Base-by-base conservation (phyloP, 1,139 yeast species). In the Blastobotrys raffinosifermentans region DNA sequence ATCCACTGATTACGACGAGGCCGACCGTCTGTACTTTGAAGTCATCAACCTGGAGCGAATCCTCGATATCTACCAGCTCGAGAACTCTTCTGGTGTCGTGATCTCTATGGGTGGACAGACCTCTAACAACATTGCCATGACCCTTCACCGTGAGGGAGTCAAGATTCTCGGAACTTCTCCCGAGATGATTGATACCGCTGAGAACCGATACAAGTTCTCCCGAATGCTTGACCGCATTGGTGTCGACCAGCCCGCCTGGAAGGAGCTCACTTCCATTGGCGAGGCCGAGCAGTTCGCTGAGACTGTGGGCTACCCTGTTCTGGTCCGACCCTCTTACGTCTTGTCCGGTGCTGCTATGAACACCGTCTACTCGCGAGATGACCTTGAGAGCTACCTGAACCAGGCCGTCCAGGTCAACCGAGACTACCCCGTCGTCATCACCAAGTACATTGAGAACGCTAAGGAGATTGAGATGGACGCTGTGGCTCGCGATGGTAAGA, bases 91-190 rank as follows among this genome's bases (percentile, higher is more conserved):
- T 14, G 98, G 98, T 70, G 96, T 91, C 46, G 80, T 91, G 49
- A 86, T 91, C 50, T 83, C 97, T 46, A 87, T 91, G 94, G 98
- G 98, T 73, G 98, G 98, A 61, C 98, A 93, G 70, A 85, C 96
- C 31, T 86, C 97, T 6, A 87, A 91, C 69, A 91, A 91, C 64
- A 91, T 91, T 69, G 98, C 98, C 22, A 73, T 91, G 61, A 80
- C 89, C 46, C 73, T 91, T 57, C 91, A 89, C 67, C 82, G 96
- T 66, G 94, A 89, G 68, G 86, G 86, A 39, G 96, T 87, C 53
- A 91, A 89, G 70, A 84, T 91, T 49, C 72, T 91, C 54, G 98
- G 98, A 66, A 91, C 98, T 36, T 82, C 95, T 29, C 98, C 98
- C 44, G 96, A 86, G 64, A 87, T 86, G 95, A 91, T 91, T 63